phyloP scores from a whole-genome alignment of 495 filamentous ascomycete species.

The Thozetella sp. region DNA sequence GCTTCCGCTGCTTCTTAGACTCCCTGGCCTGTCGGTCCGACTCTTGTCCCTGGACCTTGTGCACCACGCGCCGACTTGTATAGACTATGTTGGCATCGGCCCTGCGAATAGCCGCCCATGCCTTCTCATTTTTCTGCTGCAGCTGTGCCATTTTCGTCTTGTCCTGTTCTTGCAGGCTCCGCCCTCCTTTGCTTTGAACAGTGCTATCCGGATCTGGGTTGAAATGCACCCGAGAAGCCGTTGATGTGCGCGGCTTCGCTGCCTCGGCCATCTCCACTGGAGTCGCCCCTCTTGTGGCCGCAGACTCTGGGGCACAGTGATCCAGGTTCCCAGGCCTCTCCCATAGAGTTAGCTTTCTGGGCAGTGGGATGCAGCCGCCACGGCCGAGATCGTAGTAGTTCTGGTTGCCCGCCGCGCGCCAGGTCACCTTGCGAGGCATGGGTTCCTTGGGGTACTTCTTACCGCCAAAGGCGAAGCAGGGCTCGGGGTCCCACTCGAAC shows the following conservation, averaged over 20 bases:
- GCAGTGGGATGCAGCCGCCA: background rate
- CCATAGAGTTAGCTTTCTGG: background rate
- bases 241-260: too few relatives aligned
- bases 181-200: too few relatives aligned
- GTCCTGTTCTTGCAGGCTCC: too few relatives aligned
- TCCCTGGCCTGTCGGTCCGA: background rate
- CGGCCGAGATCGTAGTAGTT: background rate
- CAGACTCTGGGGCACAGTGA: background rate
- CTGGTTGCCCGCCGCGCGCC: background rate
- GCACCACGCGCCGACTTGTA: too few relatives aligned
- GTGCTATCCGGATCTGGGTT: too few relatives aligned
- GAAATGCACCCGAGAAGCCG: too few relatives aligned
- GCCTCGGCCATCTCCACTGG: too few relatives aligned
- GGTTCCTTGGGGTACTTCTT: background rate
- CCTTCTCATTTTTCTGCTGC: background rate
- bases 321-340: background rate
- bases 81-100: background rate
- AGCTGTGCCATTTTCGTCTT: background rate
- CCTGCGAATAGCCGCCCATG: background rate
- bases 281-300: background rate
- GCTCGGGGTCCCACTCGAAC: constrained; percentile 2
- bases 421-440: background rate
- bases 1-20: background rate
- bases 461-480: background rate
- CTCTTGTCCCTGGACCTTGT: background rate